Base-by-base conservation (phyloP, 2,329 filamentous ascomycete species). In the Trematosphaeria pertusa region DNA sequence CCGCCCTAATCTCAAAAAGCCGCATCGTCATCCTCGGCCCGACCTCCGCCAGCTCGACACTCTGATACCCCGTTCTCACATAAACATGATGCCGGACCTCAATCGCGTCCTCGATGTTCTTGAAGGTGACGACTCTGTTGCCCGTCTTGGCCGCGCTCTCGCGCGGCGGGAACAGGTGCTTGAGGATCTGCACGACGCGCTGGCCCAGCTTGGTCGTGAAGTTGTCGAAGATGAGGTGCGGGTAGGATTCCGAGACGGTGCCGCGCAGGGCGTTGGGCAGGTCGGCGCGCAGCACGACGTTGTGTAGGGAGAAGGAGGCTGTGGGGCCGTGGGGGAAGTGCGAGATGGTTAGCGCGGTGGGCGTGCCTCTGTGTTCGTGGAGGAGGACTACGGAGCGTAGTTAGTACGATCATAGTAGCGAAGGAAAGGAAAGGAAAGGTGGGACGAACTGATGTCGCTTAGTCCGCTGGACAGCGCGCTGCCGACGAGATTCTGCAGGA, bases 21-120 rank as follows among this genome's bases (percentile, higher is more conserved):
- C 91, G 82, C 91, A 97, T 94, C n/a, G 91, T 96, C 90, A 97
- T 96, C 46, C 94, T 82, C 1, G 94, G 94, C 0, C 93, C 67
- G 2, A 70, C 67, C 41, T 70, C 65, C 0, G 68, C 65, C 7
- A 70, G 50, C 48, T 71, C 67, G 2, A 97, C 90, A 48, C 87
- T 89, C 66, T 96, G 87, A 67, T 93, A 94, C 1, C 89, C 88
- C 0, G 94, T 97, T 70, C 89, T 87, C 14, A 99, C 93, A 67
- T 97, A 99, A 2, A 99, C 92, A 70, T 91, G 88, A 70, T 96
- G 91, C 3, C 94, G 84, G 35, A 99, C 88, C 73, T 99, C 93
- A 41, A 97, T 95, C 50, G 78, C 83, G 58, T 87, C 84, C 57
- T 96, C 91, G 43, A 94, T 89, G 62, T 96, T 97, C 72, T 93